phyloP scores from a whole-genome alignment of 2,329 filamentous ascomycete genomes.

The Colletotrichum endophyticum region DNA sequence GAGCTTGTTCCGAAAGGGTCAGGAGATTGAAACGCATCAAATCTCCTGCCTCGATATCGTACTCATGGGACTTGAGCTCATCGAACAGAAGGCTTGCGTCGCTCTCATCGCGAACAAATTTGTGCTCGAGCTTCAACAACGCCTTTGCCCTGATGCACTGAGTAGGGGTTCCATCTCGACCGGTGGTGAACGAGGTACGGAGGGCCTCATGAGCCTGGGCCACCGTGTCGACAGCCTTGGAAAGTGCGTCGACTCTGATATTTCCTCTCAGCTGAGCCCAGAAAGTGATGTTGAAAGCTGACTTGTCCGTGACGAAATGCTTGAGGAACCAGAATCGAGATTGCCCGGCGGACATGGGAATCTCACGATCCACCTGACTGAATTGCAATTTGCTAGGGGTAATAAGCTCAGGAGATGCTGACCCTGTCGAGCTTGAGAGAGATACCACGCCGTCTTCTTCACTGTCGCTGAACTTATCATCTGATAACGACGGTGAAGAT shows the following conservation, averaged over 20 bases:
- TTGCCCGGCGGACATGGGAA: neutral
- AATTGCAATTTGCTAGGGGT: neutral
- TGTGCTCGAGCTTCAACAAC: neutral
- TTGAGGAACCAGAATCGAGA: constrained; percentile 43
- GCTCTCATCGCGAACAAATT: neutral
- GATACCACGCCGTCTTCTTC: neutral
- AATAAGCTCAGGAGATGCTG: neutral
- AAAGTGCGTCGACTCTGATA: constrained; percentile 32
- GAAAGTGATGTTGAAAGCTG: constrained; percentile 43
- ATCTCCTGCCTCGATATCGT: neutral
- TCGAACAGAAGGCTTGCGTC: neutral
- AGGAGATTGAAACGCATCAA: neutral
- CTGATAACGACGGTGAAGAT: neutral
- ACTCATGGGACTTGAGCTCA: neutral
- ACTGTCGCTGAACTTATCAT: neutral
- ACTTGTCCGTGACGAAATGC: constrained; percentile 36
- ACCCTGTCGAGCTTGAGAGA: neutral
- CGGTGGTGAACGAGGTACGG: constrained; percentile 31
- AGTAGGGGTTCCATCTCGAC: neutral
- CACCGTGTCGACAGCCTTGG: constrained; percentile 35
- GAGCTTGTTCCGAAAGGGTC: neutral
- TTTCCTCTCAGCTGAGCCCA: constrained; percentile 34
- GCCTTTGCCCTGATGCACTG: neutral
- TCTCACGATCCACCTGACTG: no score
- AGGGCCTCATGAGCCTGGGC: constrained; percentile 35